Evolutionary conservation across 2,329 filamentous ascomycete species (phyloP), one percentile per base, ranked within the genome.

Genomic region (Hyphodiscus sp.): DNA sequence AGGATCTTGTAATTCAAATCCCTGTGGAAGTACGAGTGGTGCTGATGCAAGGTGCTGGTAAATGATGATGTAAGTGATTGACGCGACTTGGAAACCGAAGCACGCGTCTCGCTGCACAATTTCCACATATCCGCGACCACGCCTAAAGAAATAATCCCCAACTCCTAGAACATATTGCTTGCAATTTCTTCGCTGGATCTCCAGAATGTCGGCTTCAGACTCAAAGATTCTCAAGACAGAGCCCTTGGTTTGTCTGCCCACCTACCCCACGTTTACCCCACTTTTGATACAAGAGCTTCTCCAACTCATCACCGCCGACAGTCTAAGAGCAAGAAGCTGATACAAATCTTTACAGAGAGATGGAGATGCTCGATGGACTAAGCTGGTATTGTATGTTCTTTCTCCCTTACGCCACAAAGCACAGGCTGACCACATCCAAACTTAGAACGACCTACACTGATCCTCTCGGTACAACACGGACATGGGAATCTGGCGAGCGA

Each of bases 401-500:
- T 43, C 23, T 10, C 48, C 41, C 23, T 51, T 29, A 45, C 20
- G 16, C 42, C 30, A 26, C 13, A 42, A 20, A 45, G 16, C 26
- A 43, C 1, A 2, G 15, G 30, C 29, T 15, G n/a, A 23, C 29
- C 43, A 45, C 33, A 54, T 23, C 42, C 55, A 23, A 47, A 49
- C 52, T 15, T 44, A 83, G 81, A 64, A 78, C 82, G 58, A 79
- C 76, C 33, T 91, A 89, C 67, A 72, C 74, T 52, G 86, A 89
- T 63, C 79, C 82, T 19, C 74, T 77, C 33, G 82, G 81, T 59
- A 71, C 73, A 16, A 68, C 72, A 0, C 76, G 86, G 50, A 81
- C 78, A 29, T 90, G 86, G 86, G 86, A 91, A 65, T 86, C 83
- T 0, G 83, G 83, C 16, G 83, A 88, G 68, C 80, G 87, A n/a